Conservation (phyloP, 176 grass and related monocot species). For the Raddia distichophylla region DNA sequence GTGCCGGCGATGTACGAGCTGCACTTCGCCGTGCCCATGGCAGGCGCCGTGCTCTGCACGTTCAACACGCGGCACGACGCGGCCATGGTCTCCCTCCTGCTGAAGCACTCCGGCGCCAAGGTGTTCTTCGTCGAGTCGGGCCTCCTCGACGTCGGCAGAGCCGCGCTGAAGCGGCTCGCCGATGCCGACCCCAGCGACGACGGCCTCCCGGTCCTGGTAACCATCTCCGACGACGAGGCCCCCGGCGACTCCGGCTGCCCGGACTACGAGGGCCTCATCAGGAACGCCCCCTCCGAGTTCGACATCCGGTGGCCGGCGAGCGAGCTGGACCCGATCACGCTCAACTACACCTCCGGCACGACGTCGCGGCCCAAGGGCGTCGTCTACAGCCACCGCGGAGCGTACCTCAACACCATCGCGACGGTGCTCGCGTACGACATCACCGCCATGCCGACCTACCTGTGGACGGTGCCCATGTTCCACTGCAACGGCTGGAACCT, state of each 20-base stretch:
- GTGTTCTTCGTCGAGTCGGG: constrained; percentile 55
- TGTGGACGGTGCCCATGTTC: constrained; percentile 72
- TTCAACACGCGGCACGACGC: constrained; percentile 49
- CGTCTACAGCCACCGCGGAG: constrained; percentile 65
- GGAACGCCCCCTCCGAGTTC: constrained; percentile 3
- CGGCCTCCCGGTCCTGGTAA: constrained; percentile 15
- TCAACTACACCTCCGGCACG: constrained; percentile 67
- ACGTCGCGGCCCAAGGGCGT: constrained; percentile 59
- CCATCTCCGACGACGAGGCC: neutral
- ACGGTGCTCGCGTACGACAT: constrained; percentile 55
- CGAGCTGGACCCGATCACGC: constrained; percentile 49
- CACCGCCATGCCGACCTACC: constrained; percentile 44
- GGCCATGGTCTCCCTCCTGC: constrained; percentile 37
- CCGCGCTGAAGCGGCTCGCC: constrained; percentile 14
- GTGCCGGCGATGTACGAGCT: constrained; percentile 60
- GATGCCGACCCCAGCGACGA: neutral
- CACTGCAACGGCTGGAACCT: constrained; percentile 70
- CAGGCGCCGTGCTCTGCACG: constrained; percentile 56
- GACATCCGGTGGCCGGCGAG: constrained; percentile 49
- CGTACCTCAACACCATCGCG: constrained; percentile 59
- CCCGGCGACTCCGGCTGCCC: neutral
- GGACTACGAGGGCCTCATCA: constrained; percentile 44
- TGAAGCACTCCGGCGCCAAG: constrained; percentile 58
- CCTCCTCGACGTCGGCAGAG: constrained; percentile 41
- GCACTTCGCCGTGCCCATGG: constrained; percentile 63